A percentile compares a stretch with the other conserved stretches of the same genome.
Conservation (phyloP, 768 basidiomycete species). For the Dioszegia crocea region DNA sequence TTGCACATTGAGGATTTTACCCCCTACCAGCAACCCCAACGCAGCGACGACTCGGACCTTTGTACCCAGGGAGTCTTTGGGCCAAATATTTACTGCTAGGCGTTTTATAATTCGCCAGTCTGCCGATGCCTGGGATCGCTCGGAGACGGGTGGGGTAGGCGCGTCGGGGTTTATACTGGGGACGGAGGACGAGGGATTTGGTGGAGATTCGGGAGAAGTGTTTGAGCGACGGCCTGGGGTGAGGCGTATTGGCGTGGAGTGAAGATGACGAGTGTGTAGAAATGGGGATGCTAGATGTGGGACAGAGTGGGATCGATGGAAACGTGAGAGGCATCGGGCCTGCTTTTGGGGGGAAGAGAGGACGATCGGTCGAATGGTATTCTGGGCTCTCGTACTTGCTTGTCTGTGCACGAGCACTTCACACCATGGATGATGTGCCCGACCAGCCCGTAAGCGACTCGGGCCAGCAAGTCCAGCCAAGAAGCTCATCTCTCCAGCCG, state of each 20-base stretch:
- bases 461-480: neutral
- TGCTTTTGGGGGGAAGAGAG: neutral
- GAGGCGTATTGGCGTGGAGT: conserved; percentile 4
- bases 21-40: conserved; percentile 69
- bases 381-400: neutral
- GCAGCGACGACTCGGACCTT: conserved; percentile 77
- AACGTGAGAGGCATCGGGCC: too few species aligned
- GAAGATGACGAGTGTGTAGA: conserved; percentile 1
- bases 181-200: neutral
- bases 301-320: neutral
- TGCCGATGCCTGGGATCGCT: conserved; percentile 48
- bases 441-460: neutral
- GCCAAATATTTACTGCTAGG: conserved; percentile 90
- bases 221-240: conserved; percentile 11
- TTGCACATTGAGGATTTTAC: conserved; percentile 96
- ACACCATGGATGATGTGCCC: conserved; percentile 2
- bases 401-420: neutral
- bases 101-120: conserved; percentile 84
- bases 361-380: neutral
- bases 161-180: conserved; percentile 13
- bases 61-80: conserved; percentile 57
- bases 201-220: neutral
- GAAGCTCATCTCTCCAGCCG: conserved; percentile 7
- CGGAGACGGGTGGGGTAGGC: conserved; percentile 9
- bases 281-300: neutral